These are phyloP conservation scores for Lasiodiplodia citricola DNA, from an alignment of 2,329 filamentous ascomycete species.

Conservation along the genomic window DNA sequence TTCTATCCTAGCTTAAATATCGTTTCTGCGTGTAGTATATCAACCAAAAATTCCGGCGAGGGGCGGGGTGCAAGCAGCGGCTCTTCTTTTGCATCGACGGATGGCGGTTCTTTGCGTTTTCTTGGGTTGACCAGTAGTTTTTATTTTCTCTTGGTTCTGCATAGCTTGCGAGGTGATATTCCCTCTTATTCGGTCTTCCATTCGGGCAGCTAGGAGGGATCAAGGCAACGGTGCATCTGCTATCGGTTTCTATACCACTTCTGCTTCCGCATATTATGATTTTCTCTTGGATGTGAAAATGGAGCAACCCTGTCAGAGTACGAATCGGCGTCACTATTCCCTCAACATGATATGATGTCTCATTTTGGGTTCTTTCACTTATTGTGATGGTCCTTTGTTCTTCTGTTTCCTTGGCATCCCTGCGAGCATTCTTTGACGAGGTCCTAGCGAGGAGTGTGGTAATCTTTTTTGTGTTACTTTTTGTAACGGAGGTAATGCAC, in stretches of 20 bases:
- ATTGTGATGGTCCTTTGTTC: background rate
- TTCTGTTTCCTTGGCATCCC: background rate
- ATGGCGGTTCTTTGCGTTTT: background rate
- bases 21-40: slow-evolving; percentile 13
- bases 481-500: background rate
- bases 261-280: background rate
- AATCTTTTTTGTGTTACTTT: background rate
- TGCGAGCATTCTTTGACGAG: background rate
- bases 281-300: background rate
- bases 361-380: background rate
- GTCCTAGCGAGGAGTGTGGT: background rate
- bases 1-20: background rate
- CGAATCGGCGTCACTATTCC: background rate
- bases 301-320: background rate
- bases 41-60: slow-evolving; percentile 6
- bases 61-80: background rate
- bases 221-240: slow-evolving; percentile 1
- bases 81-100: background rate
- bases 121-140: background rate
- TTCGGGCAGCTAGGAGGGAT: background rate
- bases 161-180: slow-evolving; percentile 21
- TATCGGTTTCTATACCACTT: slow-evolving; percentile 6
- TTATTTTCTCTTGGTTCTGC: background rate
- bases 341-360: background rate
- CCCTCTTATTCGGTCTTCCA: background rate